A percentile compares a stretch with the other conserved stretches of the same genome.
These are phyloP conservation scores for Oldenlandia corymbosa DNA, from an alignment of 257 asterid species.

Conservation along the genomic window DNA sequence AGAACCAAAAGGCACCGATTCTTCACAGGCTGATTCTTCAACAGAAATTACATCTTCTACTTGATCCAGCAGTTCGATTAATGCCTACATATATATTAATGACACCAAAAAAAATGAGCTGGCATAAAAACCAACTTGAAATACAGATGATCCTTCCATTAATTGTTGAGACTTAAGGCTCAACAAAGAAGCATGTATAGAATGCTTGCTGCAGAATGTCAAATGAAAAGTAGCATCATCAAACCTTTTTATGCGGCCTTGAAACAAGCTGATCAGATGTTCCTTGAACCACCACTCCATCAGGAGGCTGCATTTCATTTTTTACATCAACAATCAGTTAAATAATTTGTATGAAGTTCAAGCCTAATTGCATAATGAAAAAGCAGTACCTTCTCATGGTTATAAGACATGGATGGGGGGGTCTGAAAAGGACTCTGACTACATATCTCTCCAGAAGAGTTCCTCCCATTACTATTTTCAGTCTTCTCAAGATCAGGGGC, in stretches of 20 bases:
- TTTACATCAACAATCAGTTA: slow-evolving; percentile 18
- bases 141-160: background rate
- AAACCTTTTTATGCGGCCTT: slow-evolving; percentile 86
- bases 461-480: slow-evolving; percentile 25
- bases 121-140: background rate
- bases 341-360: slow-evolving; percentile 13
- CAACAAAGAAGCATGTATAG: background rate
- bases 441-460: slow-evolving; percentile 31
- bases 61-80: slow-evolving; percentile 90
- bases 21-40: slow-evolving; percentile 41
- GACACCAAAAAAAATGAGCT: background rate
- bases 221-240: slow-evolving; percentile 25
- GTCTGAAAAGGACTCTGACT: slow-evolving; percentile 83
- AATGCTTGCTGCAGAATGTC: background rate
- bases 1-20: slow-evolving; percentile 27
- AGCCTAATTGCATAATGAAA: slow-evolving; percentile 8
- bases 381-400: slow-evolving; percentile 62
- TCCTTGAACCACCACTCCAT: slow-evolving; percentile 37
- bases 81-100: slow-evolving; percentile 44
- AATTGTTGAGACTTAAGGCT: background rate
- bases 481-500: slow-evolving; percentile 30
- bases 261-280: slow-evolving; percentile 45
- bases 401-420: slow-evolving; percentile 79
- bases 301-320: slow-evolving; percentile 46
- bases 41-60: slow-evolving; percentile 84